phyloP scores from a whole-genome alignment of 257 asterid species.

The Fraxinus cuspidata region DNA sequence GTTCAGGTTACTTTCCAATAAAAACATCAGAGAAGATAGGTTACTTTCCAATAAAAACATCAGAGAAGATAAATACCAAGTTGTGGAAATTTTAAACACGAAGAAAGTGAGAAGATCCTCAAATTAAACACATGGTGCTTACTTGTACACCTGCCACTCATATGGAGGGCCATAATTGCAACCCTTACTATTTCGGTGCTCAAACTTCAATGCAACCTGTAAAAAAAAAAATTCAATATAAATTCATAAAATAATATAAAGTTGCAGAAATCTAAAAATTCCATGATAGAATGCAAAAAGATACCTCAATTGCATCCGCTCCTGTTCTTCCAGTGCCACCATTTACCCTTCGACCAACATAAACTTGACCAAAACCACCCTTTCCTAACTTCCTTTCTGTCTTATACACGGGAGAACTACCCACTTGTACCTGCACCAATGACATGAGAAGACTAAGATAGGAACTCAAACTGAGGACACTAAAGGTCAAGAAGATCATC shows the following conservation, averaged over 20 bases:
- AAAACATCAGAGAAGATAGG: slow-evolving; percentile 13
- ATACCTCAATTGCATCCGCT: slow-evolving; percentile 91
- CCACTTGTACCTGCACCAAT: slow-evolving; percentile 86
- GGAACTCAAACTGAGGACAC: background rate
- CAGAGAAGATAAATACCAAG: slow-evolving; percentile 19
- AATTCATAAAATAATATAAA: slow-evolving; percentile 7
- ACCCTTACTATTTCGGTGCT: slow-evolving; percentile 84
- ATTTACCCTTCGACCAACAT: slow-evolving; percentile 78
- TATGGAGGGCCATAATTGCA: slow-evolving; percentile 92
- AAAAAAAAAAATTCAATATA: slow-evolving; percentile 14
- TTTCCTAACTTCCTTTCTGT: slow-evolving; percentile 85
- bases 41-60: slow-evolving; percentile 37
- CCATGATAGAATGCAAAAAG: slow-evolving; percentile 14
- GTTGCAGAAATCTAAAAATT: background rate
- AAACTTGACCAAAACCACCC: slow-evolving; percentile 97
- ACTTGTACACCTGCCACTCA: slow-evolving; percentile 96
- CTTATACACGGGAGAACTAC: slow-evolving; percentile 85
- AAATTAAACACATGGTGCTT: slow-evolving; percentile 35
- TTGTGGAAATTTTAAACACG: slow-evolving; percentile 12
- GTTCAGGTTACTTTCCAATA: slow-evolving; percentile 45
- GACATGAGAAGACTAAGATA: slow-evolving; percentile 2
- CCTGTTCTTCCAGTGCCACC: slow-evolving; percentile 87
- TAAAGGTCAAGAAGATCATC: background rate
- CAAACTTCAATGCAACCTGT: slow-evolving; percentile 83
- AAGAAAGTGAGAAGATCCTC: background rate